Evolutionary conservation across 2,329 filamentous ascomycete species (phyloP), one percentile per base, ranked within the genome.

Genomic region (Exophiala bonariae): DNA sequence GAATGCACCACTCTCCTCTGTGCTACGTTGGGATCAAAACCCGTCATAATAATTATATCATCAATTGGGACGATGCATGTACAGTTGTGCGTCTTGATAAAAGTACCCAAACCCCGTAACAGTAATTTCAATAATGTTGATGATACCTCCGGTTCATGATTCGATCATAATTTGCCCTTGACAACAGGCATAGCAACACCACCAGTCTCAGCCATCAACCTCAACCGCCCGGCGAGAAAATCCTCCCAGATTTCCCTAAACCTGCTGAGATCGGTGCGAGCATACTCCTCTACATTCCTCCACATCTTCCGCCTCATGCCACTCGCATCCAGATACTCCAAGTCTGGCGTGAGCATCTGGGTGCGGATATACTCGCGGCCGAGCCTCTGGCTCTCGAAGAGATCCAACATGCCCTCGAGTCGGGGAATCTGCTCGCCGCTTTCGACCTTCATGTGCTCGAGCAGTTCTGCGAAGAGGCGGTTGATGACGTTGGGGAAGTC

Each of bases 391-490:
- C 45, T 49, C 39, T 53, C 48, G 19, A 14, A 17, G 5, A 17
- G 37, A 14, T 44, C 50, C 10, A 58, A 44, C 14, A 45, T 39
- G 8, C 30, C 23, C 30, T 54, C 52, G 18, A 58, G 32, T 7
- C 16, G n/a, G 4, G 55, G 55, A 13, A 58, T 53, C 35, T 55
- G 45, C 26, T 58, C 41, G 5, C 55, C 53, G 6, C 36, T 45
- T 34, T 58, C 55, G 19, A 43, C 20, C 14, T 40, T 44, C 55
- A 58, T 58, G 39, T 58, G 55, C 26, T 51, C 41, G 30, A 43
- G 37, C 40, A 58, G 39, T 10, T 52, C 50, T 13, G 44, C 45
- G 34, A 58, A 51, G 10, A 56, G 36, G 1, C 13, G 22, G 11
- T 39, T 26, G 9, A 49, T 30, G 6, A 28, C 14, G 7, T 16